Percentiles rank a stretch among this genome's conserved stretches.
Evolutionary conservation across 2,329 filamentous ascomycete species (phyloP).

Genomic region (Thelonectria olida): DNA sequence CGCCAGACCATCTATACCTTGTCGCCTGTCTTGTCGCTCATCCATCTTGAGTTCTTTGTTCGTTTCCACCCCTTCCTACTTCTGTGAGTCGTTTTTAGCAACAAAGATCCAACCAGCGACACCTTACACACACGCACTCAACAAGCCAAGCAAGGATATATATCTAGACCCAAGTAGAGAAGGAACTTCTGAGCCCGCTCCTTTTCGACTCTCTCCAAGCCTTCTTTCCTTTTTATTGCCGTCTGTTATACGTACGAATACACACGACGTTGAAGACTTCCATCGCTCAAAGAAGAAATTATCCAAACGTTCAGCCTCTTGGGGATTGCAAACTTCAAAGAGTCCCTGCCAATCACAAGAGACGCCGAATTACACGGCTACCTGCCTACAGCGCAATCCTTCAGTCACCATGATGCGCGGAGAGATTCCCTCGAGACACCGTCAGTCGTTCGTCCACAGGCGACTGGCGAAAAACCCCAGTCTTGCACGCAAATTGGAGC

Average conservation of each 20-base stretch:
- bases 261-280: background rate
- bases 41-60: background rate
- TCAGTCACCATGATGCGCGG: conserved; percentile 44
- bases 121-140: background rate
- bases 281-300: background rate
- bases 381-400: background rate
- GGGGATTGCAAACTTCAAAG: background rate
- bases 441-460: conserved; percentile 41
- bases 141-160: background rate
- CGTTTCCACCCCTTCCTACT: background rate
- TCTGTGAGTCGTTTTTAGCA: background rate
- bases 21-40: background rate
- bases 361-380: background rate
- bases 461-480: conserved; percentile 56
- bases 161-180: background rate
- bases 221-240: background rate
- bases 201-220: too few species aligned
- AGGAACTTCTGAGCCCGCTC: too few species aligned
- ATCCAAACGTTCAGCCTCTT: background rate
- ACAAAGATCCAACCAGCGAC: background rate
- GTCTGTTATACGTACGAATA: background rate
- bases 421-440: conserved; percentile 45
- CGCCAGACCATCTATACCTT: background rate
- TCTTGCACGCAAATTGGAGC: conserved; percentile 68
- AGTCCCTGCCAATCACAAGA: conserved; percentile 1